Conservation (phyloP, 2,329 filamentous ascomycete genomes). For the Fusarium pseudocircinatum region DNA sequence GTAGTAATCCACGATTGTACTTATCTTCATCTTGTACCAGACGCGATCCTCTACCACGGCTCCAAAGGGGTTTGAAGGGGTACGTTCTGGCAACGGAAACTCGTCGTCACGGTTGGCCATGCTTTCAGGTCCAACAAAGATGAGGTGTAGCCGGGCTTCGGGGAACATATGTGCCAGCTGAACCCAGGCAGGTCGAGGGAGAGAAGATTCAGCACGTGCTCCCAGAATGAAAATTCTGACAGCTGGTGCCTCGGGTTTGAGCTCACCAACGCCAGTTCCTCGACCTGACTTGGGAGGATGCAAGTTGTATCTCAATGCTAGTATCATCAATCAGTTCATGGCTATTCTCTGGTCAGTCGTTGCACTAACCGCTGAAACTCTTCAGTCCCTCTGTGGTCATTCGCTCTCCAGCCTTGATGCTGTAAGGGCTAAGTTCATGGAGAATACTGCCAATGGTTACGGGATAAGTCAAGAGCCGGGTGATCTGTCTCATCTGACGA, state of each 20-base stretch:
- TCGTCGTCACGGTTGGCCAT: constrained; percentile 95
- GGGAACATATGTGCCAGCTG: constrained; percentile 96
- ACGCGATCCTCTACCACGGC: constrained; percentile 93
- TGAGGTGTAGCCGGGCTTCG: constrained; percentile 85
- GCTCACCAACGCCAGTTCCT: constrained; percentile 77
- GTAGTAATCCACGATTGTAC: constrained; percentile 97
- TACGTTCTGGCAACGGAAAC: constrained; percentile 88
- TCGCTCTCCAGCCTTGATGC: constrained; percentile 76
- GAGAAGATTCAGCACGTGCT: constrained; percentile 94
- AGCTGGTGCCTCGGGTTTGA: constrained; percentile 85
- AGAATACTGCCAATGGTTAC: constrained; percentile 90
- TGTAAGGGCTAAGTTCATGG: constrained; percentile 95
- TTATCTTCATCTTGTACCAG: constrained; percentile 91
- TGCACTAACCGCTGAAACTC: constrained; percentile 83
- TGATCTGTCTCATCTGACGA: constrained; percentile 90
- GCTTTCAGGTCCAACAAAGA: constrained; percentile 95
- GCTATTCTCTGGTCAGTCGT: not conserved
- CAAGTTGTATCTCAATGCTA: constrained; percentile 90
- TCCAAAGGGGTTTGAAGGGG: constrained; percentile 87
- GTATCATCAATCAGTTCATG: constrained; percentile 3
- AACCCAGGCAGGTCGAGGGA: constrained; percentile 92
- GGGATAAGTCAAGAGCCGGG: constrained; percentile 91
- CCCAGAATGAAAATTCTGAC: constrained; percentile 93
- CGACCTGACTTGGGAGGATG: constrained; percentile 86
- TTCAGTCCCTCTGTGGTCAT: constrained; percentile 90